These are phyloP conservation scores for Leishmania aethiopica DNA, from an alignment of 208 protist species.

Conservation along the genomic window DNA sequence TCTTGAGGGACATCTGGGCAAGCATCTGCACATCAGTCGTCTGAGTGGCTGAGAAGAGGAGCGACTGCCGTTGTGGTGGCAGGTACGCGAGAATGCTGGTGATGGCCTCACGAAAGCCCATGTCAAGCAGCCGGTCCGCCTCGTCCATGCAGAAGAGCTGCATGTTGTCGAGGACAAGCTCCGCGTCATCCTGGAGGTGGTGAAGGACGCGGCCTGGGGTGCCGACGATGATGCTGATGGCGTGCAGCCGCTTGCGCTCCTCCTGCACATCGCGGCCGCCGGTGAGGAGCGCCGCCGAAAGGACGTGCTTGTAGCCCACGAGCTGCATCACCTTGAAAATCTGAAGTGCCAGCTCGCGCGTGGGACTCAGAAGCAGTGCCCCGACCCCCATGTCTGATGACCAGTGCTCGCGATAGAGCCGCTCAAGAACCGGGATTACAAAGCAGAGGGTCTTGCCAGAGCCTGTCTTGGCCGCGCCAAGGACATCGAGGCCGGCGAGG, in stretches of 20 bases:
- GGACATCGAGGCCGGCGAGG: slow-evolving; percentile 96
- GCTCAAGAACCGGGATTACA: slow-evolving; percentile 97
- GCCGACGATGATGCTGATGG: slow-evolving; percentile 98
- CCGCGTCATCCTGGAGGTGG: slow-evolving; percentile 97
- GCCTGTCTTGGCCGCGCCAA: slow-evolving; percentile 98
- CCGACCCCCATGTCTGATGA: slow-evolving; percentile 94
- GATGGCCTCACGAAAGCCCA: slow-evolving; percentile 96
- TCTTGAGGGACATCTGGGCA: slow-evolving; percentile 87
- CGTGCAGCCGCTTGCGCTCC: slow-evolving; percentile 92
- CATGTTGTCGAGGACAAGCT: slow-evolving; percentile 93
- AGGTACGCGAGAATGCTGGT: slow-evolving; percentile 95
- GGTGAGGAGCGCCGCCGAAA: slow-evolving; percentile 97
- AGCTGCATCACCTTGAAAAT: slow-evolving; percentile 98
- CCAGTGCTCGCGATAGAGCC: slow-evolving; percentile 92
- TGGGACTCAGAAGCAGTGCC: slow-evolving; percentile 98
- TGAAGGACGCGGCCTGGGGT: slow-evolving; percentile 99
- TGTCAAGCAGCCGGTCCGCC: slow-evolving; percentile 98
- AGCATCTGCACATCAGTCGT: slow-evolving; percentile 96
- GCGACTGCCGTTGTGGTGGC: slow-evolving; percentile 93
- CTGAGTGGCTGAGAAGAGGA: slow-evolving; percentile 99
- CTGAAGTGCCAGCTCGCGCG: slow-evolving; percentile 98
- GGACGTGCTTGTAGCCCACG: slow-evolving; percentile 92
- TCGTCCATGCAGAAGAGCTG: slow-evolving; percentile 99
- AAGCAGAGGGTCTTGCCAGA: slow-evolving; percentile 99
- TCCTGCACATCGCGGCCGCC: slow-evolving; percentile 97